phyloP scores from a whole-genome alignment of 2,329 filamentous ascomycete species.

The Cryphonectria nitschkei region DNA sequence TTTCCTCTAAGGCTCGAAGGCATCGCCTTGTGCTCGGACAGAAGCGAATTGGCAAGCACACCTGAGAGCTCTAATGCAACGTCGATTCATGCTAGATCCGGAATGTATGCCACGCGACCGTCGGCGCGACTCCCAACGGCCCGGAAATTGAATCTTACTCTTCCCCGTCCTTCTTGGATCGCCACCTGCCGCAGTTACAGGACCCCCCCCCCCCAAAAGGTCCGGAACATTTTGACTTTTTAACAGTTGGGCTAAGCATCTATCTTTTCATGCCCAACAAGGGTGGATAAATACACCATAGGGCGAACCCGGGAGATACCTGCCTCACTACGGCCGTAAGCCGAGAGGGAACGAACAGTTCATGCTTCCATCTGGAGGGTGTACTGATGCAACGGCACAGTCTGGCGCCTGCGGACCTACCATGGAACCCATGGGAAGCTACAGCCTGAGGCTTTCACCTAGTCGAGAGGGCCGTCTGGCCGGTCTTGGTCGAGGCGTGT shows the following conservation, averaged over 20 bases:
- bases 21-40: not conserved
- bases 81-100: not conserved
- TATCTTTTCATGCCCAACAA: not conserved
- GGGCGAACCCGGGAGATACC: not conserved
- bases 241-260: not conserved
- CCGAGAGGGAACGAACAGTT: slow-evolving; percentile 1
- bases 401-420: slow-evolving; percentile 1
- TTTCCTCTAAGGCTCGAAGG: not conserved
- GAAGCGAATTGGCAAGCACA: not conserved
- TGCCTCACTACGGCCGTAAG: slow-evolving; percentile 5
- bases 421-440: not conserved
- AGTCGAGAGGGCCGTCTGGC: slow-evolving; percentile 1
- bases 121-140: slow-evolving; percentile 10
- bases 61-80: not conserved
- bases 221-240: not conserved
- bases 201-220: not conserved
- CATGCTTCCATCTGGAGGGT: not conserved
- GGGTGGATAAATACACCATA: not conserved
- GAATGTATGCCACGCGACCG: slow-evolving; percentile 11
- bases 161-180: not conserved
- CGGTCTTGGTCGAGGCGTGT: slow-evolving; percentile 1
- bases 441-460: not conserved
- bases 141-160: not conserved
- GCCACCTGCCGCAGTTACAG: slow-evolving; percentile 2
- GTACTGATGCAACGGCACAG: not conserved